Evolutionary conservation across 2,329 filamentous ascomycete species (phyloP), one percentile per base, ranked within the genome.

Genomic region (Chalara sp.): DNA sequence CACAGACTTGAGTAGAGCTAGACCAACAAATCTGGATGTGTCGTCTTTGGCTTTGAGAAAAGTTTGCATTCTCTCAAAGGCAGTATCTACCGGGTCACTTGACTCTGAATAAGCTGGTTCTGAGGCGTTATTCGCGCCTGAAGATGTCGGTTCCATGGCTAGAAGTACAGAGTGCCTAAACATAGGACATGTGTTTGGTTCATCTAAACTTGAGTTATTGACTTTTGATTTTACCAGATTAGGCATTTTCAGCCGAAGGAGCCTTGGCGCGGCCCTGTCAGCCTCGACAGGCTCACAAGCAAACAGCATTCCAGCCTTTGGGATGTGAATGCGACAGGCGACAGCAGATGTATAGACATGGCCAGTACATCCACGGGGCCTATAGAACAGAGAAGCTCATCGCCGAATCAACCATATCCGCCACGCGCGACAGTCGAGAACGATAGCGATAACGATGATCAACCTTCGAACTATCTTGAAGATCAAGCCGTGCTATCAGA

Each of bases 11-110:
- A 87, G 72, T 28, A 87, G 72, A 1, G 82, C 80, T 28, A 87
- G 70, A 6, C 82, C 84, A 39, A 86, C 82, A 57, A 87, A 86
- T 60, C 80, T 76, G 21, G 81, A 79, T 0, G 84, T 87, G 62
- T 87, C 83, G 61, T 86, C 76, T 53, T 80, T 81, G 49, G 78
- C 67, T 49, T 71, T 70, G 33, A 87, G 72, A 3, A 86, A 72
- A 1, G 69, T 60, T 56, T 79, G 70, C 48, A 85, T 75, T 58
- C 77, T 78, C 47, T 74, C 67, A 47, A 80, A 59, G 4, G 59
- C 56, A 40, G 54, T 52, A 33, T 51, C n/a, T 29, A 56, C 21
- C 55, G 63, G 54, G 21, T 29, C 28, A 28, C 32, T 35, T 32
- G 54, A 30, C 6, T 33, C 53, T 35, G 21, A 21, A 21, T 21